Evolutionary conservation across 2,329 filamentous ascomycete species (phyloP).

Genomic region (Apiospora saccharicola): DNA sequence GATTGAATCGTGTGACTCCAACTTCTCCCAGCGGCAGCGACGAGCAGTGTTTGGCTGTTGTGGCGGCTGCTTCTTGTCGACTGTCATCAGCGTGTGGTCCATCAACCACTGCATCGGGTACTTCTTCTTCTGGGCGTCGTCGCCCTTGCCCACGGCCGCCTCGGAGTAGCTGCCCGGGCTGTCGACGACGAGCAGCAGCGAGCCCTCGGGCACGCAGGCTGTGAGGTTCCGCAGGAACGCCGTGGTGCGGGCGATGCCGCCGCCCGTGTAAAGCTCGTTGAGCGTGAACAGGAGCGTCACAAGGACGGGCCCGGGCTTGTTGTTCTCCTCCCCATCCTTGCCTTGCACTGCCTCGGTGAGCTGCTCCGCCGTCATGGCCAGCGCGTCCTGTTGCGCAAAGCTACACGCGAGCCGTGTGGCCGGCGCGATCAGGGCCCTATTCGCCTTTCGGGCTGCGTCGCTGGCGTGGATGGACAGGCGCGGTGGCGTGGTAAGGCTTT

Average conservation of each 20-base stretch:
- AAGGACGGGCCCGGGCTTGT: conserved; percentile 52
- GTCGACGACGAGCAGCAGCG: conserved; percentile 85
- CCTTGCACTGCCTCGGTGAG: neutral
- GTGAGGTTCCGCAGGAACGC: conserved; percentile 76
- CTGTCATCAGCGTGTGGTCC: conserved; percentile 74
- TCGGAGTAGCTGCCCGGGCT: conserved; percentile 94
- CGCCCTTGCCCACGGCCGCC: conserved; percentile 67
- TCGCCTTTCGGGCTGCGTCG: conserved; percentile 52
- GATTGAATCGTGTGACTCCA: conserved; percentile 76
- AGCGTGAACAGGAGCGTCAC: conserved; percentile 92
- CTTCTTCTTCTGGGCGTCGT: conserved; percentile 57
- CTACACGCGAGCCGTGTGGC: conserved; percentile 45
- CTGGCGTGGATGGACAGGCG: conserved; percentile 61
- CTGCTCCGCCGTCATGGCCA: conserved; percentile 45
- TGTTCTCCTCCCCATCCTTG: neutral
- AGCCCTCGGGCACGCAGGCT: conserved; percentile 60
- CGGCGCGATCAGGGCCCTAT: conserved; percentile 51
- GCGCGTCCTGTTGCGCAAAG: conserved; percentile 58
- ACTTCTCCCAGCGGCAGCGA: conserved; percentile 70
- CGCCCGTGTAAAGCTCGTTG: conserved; percentile 89
- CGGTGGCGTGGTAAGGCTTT: conserved; percentile 60
- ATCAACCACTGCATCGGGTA: conserved; percentile 97
- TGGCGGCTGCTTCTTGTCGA: neutral
- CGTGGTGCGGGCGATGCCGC: conserved; percentile 76
- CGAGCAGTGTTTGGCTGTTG: neutral